A percentile compares a stretch with the other conserved stretches of the same genome.
Conservation (phyloP, 306 rosid species). For the Dalbergia cultrata region DNA sequence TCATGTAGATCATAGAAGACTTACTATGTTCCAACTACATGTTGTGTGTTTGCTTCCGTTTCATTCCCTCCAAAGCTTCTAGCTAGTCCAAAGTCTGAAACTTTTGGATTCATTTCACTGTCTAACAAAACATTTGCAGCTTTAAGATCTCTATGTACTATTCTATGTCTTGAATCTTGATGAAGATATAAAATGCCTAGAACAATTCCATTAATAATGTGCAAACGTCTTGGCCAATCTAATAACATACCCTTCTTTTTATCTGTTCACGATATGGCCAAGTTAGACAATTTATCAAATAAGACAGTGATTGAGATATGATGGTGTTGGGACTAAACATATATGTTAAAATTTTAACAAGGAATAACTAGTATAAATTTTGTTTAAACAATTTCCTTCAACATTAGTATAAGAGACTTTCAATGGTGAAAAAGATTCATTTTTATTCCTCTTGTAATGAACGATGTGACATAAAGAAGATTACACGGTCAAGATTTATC, state of each 20-base stretch:
- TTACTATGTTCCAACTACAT: conserved; percentile 46
- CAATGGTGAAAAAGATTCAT: too few relatives aligned
- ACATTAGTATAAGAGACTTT: too few relatives aligned
- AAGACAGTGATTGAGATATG: too few relatives aligned
- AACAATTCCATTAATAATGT: conserved; percentile 54
- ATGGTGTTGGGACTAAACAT: too few relatives aligned
- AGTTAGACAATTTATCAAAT: too few relatives aligned
- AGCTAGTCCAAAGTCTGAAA: not conserved
- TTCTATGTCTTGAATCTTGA: conserved; percentile 43
- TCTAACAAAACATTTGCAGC: not conserved
- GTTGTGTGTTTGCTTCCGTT: conserved; percentile 10
- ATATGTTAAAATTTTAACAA: too few relatives aligned
- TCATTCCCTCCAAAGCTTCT: conserved; percentile 23
- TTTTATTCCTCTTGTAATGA: too few relatives aligned
- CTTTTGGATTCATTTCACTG: conserved; percentile 2
- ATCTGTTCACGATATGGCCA: too few relatives aligned
- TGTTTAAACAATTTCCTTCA: too few relatives aligned
- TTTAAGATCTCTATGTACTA: not conserved
- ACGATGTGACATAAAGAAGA: too few relatives aligned
- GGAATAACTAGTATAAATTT: too few relatives aligned
- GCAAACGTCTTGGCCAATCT: conserved; percentile 49
- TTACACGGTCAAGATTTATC: too few relatives aligned
- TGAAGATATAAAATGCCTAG: conserved; percentile 68
- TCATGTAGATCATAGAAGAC: not conserved
- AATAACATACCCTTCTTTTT: conserved; percentile 10